Base-by-base conservation (phyloP, 2,329 filamentous ascomycete species). In the Fusarium liriodendri region DNA sequence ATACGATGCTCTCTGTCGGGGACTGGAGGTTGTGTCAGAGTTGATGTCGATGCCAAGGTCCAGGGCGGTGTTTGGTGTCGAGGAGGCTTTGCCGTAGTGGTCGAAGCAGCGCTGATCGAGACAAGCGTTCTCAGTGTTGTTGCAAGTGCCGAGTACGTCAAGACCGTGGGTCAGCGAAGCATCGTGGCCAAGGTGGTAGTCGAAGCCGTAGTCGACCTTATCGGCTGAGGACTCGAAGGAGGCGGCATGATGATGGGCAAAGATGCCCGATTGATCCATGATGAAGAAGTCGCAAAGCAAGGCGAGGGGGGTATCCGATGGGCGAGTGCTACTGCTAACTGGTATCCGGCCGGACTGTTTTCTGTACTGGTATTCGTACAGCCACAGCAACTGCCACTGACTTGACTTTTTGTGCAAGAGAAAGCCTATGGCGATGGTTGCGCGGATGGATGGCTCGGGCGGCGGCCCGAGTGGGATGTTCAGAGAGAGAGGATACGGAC, bases 121-220 rank as follows among this genome's bases (percentile, higher is more conserved):
- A 70, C 81, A 83, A 29, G 79, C 78, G 58, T 76, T 76, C 58
- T 83, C 80, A 38, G 79, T 77, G 59, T 83, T 81, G 55, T 78
- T 70, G 67, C 79, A 79, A 14, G 72, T 75, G 7, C 76, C 76
- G 32, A 80, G 77, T 11, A 75, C 66, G 40, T 77, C 78, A 14
- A 82, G 68, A 18, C 73, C 77, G 18, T 78, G 71, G 18, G 76
- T 75, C 33, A 80, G 45, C 18, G 73, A 73, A 27, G 74, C 66
- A 37, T 79, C 76, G 47, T 76, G 58, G 25, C 73, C 66, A 58
- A 81, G 73, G 25, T 81, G 67, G 22, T 72, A 70, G 42, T 79
- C 76, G 52, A 82, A 79, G 52, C 78, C 75, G 69, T 82, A 79
- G 64, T 80, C 79, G 71, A 82, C 80, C 45, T 75, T 75, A 58